phyloP scores from a whole-genome alignment of 2,329 filamentous ascomycete species.

The Fusarium fracticaudum region DNA sequence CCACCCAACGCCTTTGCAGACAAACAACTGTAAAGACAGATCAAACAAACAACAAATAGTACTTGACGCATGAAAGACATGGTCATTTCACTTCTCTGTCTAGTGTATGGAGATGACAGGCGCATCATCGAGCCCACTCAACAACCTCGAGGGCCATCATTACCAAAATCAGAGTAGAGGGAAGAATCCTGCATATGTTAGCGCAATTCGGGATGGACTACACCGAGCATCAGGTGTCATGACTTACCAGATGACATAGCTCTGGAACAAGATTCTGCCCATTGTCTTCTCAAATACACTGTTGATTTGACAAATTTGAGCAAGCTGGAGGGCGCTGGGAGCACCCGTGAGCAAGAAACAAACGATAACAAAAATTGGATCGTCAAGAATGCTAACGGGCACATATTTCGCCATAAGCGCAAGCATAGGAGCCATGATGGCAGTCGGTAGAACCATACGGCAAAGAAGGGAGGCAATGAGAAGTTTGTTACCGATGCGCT shows the following conservation, averaged over 20 bases:
- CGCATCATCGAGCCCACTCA: conserved; percentile 74
- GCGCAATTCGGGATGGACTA: conserved; percentile 21
- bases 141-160: conserved; percentile 92
- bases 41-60: neutral
- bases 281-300: conserved; percentile 95
- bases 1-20: conserved; percentile 16
- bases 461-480: conserved; percentile 86
- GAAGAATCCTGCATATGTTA: conserved; percentile 76
- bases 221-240: conserved; percentile 21
- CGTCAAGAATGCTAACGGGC: conserved; percentile 92
- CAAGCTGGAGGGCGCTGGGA: conserved; percentile 90
- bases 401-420: conserved; percentile 90
- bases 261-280: conserved; percentile 93
- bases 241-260: conserved; percentile 82
- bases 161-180: conserved; percentile 89
- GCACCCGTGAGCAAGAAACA: conserved; percentile 96
- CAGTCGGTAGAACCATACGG: conserved; percentile 90
- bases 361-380: conserved; percentile 97
- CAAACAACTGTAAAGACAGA: neutral
- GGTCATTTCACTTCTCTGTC: neutral
- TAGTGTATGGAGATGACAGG: neutral
- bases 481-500: conserved; percentile 74
- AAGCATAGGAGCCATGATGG: conserved; percentile 91
- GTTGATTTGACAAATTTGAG: conserved; percentile 99
- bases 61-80: neutral